These are phyloP conservation scores for Botrytis galanthina DNA, from an alignment of 2,329 filamentous ascomycete species.

Conservation along the genomic window DNA sequence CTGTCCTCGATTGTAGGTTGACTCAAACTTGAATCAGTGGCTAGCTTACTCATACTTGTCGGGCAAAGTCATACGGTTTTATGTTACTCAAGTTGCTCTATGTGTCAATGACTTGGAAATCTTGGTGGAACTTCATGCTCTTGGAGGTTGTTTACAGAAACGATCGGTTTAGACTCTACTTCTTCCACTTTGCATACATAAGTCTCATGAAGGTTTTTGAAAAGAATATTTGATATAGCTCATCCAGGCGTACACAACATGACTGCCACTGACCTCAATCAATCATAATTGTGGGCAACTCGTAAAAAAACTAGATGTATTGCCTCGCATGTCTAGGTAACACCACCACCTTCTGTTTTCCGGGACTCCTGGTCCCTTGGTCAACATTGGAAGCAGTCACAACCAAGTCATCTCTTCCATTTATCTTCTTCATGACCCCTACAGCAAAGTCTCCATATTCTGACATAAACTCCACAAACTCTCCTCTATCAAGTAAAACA, in stretches of 20 bases:
- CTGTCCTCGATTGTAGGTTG: background rate
- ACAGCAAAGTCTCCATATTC: slow-evolving; percentile 10
- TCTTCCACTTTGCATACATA: background rate
- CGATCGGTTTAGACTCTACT: background rate
- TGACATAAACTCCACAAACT: slow-evolving; percentile 21
- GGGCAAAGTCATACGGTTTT: background rate
- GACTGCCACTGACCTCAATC: background rate
- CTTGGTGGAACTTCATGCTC: background rate
- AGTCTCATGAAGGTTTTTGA: background rate
- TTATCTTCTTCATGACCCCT: slow-evolving; percentile 1
- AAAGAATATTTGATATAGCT: background rate
- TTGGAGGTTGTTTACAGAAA: background rate
- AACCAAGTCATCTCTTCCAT: background rate
- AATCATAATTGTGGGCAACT: background rate
- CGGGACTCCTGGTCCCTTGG: background rate
- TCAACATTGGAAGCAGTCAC: background rate
- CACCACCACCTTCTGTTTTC: background rate
- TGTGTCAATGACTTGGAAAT: background rate
- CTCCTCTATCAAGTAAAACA: slow-evolving; percentile 21
- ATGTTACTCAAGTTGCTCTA: background rate
- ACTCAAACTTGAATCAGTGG: background rate
- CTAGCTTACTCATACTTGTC: background rate
- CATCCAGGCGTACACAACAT: background rate
- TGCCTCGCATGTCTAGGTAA: background rate
- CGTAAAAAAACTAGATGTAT: background rate